Conservation (phyloP, 306 rosid species). For the Pyrus communis region DNA sequence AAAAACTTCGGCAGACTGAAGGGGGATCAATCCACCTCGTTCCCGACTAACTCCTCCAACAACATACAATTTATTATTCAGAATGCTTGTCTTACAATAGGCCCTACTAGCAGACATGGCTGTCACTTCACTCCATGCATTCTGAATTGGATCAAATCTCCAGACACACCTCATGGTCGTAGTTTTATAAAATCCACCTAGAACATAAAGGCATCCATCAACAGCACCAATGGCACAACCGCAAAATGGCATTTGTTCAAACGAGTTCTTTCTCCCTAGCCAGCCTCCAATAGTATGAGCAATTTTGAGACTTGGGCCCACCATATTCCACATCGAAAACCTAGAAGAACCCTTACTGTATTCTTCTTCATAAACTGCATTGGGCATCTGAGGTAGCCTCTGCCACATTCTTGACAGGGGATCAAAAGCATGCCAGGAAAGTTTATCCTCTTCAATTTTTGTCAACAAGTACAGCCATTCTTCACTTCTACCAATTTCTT, state of each 20-base stretch:
- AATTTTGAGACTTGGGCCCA: slow-evolving; percentile 55
- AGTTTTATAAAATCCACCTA: slow-evolving; percentile 85
- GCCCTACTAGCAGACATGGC: slow-evolving; percentile 86
- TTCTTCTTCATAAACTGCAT: slow-evolving; percentile 45
- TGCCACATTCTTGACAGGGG: slow-evolving; percentile 74
- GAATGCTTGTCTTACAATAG: slow-evolving; percentile 76
- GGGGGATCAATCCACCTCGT: slow-evolving; percentile 72
- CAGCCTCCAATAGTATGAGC: slow-evolving; percentile 70
- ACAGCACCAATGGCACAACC: slow-evolving; percentile 85
- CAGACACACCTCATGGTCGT: slow-evolving; percentile 75
- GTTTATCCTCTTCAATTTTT: slow-evolving; percentile 59
- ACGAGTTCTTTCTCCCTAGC: slow-evolving; percentile 68
- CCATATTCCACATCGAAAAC: slow-evolving; percentile 71
- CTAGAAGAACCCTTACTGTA: slow-evolving; percentile 43
- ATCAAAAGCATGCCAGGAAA: slow-evolving; percentile 73
- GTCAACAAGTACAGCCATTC: slow-evolving; percentile 87
- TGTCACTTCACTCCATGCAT: slow-evolving; percentile 59
- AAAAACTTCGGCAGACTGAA: slow-evolving; percentile 89
- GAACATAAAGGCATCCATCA: slow-evolving; percentile 79
- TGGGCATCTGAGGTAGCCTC: slow-evolving; percentile 77
- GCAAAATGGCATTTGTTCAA: slow-evolving; percentile 80
- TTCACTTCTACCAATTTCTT: slow-evolving; percentile 73
- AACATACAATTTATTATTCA: slow-evolving; percentile 81
- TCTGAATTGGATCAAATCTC: slow-evolving; percentile 63
- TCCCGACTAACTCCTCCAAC: slow-evolving; percentile 93